phyloP scores from a whole-genome alignment of 176 grass and related monocot species.

The barley (Hordeum vulgare) region DNA sequence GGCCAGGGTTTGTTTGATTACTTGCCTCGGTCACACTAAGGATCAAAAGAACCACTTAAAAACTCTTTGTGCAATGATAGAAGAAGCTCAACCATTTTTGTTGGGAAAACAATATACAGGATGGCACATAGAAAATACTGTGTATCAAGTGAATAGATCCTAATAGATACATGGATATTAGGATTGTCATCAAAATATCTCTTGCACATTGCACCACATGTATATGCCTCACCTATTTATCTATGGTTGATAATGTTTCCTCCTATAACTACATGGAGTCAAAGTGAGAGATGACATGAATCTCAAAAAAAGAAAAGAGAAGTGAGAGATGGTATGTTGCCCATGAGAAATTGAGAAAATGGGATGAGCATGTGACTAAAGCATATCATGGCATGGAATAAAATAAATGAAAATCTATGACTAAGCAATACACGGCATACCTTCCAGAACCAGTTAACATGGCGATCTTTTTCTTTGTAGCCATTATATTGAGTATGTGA shows the following conservation, averaged over 20 bases:
- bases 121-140: not conserved
- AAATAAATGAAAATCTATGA: not conserved
- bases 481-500: conserved; percentile 91
- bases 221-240: not conserved
- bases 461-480: conserved; percentile 81
- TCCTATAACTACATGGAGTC: not conserved
- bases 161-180: not conserved
- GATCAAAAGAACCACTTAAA: not conserved
- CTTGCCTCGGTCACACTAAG: not conserved
- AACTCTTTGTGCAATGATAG: not conserved
- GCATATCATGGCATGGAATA: not conserved
- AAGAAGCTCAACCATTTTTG: not conserved
- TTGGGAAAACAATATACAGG: not conserved
- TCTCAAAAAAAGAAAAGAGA: not conserved
- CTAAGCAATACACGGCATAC: conserved; percentile 29
- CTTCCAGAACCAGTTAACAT: conserved; percentile 94
- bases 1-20: not conserved
- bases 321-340: not conserved
- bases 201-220: not conserved
- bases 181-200: not conserved
- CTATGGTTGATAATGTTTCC: not conserved
- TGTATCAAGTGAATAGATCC: not conserved
- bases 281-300: not conserved
- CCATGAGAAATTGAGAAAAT: conserved; percentile 2
- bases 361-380: not conserved